Evolutionary conservation across 2,329 filamentous ascomycete genomes (phyloP).

Genomic region (Lasiodiplodia sp.): DNA sequence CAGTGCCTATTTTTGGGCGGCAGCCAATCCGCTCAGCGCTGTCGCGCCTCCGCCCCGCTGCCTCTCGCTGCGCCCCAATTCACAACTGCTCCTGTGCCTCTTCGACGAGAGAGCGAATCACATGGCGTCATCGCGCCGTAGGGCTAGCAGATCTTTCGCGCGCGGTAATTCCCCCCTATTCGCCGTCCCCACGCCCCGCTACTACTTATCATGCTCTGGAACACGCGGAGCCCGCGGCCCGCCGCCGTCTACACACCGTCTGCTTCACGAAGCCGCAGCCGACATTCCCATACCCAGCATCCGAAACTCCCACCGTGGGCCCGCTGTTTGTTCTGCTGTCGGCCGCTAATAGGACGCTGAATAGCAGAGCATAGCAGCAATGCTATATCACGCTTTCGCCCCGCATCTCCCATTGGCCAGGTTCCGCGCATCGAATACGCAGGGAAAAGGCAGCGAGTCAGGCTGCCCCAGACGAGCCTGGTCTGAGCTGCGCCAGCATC

Average conservation of each 20-base stretch:
- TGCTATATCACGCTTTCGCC: conserved; percentile 8
- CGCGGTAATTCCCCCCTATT: conserved; percentile 8
- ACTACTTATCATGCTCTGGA: not conserved
- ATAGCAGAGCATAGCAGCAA: conserved; percentile 15
- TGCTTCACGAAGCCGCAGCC: no score
- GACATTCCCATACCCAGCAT: not conserved
- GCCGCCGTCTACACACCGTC: not conserved
- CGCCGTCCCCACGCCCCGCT: not conserved
- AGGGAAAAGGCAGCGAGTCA: conserved; percentile 5
- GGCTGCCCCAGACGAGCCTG: conserved; percentile 15
- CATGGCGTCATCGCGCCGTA: not conserved
- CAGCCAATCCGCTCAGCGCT: not conserved
- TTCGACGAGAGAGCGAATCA: conserved; percentile 4
- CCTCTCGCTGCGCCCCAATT: not conserved
- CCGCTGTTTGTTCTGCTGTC: not conserved
- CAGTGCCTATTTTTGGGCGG: conserved; percentile 17
- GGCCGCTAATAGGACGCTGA: not conserved
- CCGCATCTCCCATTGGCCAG: conserved; percentile 8
- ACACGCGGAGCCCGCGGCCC: not conserved
- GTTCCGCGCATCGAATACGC: conserved; percentile 12
- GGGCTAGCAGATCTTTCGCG: conserved; percentile 18
- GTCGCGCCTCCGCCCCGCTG: conserved; percentile 13
- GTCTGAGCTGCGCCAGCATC: not conserved
- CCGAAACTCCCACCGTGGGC: not conserved
- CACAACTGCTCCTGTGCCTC: not conserved